Evolutionary conservation across 1,284 basidiomycete genomes (phyloP).

Genomic region (Ustilago loliicola): DNA sequence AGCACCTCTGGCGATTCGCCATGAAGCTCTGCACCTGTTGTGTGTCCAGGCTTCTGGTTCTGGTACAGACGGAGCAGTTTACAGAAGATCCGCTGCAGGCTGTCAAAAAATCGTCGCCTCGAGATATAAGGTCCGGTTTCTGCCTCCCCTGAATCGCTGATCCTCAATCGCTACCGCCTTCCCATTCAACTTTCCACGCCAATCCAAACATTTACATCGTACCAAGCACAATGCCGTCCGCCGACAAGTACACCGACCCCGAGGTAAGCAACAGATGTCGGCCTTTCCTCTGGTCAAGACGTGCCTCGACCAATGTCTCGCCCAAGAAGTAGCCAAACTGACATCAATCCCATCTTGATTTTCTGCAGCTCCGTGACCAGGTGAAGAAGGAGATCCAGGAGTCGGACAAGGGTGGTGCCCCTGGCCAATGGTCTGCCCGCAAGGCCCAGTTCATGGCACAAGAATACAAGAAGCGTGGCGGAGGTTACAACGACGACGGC

Average conservation of each 20-base stretch:
- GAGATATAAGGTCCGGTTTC: not conserved
- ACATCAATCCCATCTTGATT: not conserved
- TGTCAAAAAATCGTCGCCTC: not conserved
- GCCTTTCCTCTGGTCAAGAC: not conserved
- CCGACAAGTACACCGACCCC: conserved; percentile 54
- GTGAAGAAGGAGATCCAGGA: conserved; percentile 45
- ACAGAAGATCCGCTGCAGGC: conserved; percentile 2
- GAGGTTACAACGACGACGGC: conserved; percentile 45
- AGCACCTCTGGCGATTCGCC: not conserved
- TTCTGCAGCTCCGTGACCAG: conserved; percentile 29
- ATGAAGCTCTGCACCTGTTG: not conserved
- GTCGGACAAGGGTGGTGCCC: conserved; percentile 47
- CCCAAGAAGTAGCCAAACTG: not conserved
- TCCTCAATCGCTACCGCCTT: not conserved
- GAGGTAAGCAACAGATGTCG: conserved; percentile 21
- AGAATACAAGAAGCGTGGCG: conserved; percentile 51
- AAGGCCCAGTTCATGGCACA: conserved; percentile 47
- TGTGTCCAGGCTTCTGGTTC: not conserved
- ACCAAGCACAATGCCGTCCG: conserved; percentile 36
- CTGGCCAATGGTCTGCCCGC: conserved; percentile 48
- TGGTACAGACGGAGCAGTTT: not conserved
- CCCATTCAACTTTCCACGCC: not conserved
- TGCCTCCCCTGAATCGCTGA: not conserved
- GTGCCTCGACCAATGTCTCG: not conserved
- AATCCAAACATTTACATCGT: not conserved